These are phyloP conservation scores for Hyaloscypha finlandica DNA, from an alignment of 495 filamentous ascomycete genomes.

Conservation along the genomic window DNA sequence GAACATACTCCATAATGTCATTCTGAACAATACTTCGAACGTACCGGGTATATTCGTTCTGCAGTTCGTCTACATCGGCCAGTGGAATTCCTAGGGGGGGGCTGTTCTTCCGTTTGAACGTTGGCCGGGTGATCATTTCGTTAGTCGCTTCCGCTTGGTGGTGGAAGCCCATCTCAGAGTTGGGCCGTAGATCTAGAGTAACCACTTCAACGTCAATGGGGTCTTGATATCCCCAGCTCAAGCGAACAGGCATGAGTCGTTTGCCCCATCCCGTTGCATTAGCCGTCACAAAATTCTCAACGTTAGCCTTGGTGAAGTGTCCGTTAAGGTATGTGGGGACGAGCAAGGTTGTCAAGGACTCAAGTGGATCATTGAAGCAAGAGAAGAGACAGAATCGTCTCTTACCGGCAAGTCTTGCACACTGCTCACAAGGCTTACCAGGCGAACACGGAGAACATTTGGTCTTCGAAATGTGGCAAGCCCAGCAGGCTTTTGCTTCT, in stretches of 20 bases:
- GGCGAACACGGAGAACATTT: constrained; percentile 34
- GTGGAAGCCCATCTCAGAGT: constrained; percentile 20
- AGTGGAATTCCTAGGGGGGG: constrained; percentile 30
- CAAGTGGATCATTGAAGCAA: constrained; percentile 35
- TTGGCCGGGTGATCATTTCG: constrained; percentile 8
- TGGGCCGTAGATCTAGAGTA: constrained; percentile 16
- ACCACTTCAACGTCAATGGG: constrained; percentile 26
- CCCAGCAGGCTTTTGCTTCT: constrained; percentile 34
- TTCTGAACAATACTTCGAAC: constrained; percentile 28
- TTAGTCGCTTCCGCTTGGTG: constrained; percentile 17
- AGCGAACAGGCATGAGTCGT: constrained; percentile 13
- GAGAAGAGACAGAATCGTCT: constrained; percentile 31
- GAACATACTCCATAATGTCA: constrained; percentile 23
- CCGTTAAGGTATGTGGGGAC: constrained; percentile 32
- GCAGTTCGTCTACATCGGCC: constrained; percentile 29
- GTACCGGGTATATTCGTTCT: constrained; percentile 22
- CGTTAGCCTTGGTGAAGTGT: constrained; percentile 29
- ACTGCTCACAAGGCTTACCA: constrained; percentile 32
- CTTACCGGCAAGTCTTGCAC: constrained; percentile 30
- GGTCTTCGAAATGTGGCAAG: constrained; percentile 35
- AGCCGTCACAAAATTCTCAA: constrained; percentile 22
- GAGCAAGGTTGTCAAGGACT: constrained; percentile 26
- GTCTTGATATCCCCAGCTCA: constrained; percentile 29
- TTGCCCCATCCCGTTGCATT: constrained; percentile 28
- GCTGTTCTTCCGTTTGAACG: constrained; percentile 21